Evolutionary conservation across 768 basidiomycete genomes (phyloP), one percentile per base, ranked within the genome.

Genomic region (Mrakia gelida): DNA sequence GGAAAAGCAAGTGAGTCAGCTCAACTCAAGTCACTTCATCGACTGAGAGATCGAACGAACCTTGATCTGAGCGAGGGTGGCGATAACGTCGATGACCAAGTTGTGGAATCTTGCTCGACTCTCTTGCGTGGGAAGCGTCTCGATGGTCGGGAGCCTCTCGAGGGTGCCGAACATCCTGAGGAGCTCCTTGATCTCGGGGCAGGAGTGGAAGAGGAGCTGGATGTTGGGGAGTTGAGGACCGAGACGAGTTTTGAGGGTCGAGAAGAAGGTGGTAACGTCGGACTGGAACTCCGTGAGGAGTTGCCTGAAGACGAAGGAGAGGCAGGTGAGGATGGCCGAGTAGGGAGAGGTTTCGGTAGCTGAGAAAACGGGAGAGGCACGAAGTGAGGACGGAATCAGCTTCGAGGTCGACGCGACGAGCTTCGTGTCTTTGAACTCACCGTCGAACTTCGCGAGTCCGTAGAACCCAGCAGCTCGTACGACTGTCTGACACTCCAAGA

Each of bases 171-270:
- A 90, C 16, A 87, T 83, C 15, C 84, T 85, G 43, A 91, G 84
- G 10, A 91, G 88, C 79, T 91, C 90, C 80, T 86, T 87, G 56
- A 92, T 86, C 82, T 91, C 91, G 0, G 91, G 77, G 28, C 73
- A 28, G 34, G 71, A 34, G 34, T n/a, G 30, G 70, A 54, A 70
- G 9, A 92, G 86, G 5, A 92, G 86, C 3, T 91, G 89, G 0
- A 90, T 86, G 79, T 91, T 91, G 79, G 88, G 88, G 15, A 92
- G 83, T 80, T 91, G 91, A 26, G 91, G 91, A 2, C 91, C 91
- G 23, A 92, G 85, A 26, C 88, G 87, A 78, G 88, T 87, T 79
- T 87, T 88, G 49, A 92, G 84, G 3, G 88, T 85, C 59, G 84
- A 84, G 23, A 91, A 89, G 81, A 92, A 92, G 18, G 88, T 88